A percentile compares a stretch with the other conserved stretches of the same genome.
phyloP scores from a whole-genome alignment of 2,329 filamentous ascomycete species.

The Colletotrichum higginsianum region DNA sequence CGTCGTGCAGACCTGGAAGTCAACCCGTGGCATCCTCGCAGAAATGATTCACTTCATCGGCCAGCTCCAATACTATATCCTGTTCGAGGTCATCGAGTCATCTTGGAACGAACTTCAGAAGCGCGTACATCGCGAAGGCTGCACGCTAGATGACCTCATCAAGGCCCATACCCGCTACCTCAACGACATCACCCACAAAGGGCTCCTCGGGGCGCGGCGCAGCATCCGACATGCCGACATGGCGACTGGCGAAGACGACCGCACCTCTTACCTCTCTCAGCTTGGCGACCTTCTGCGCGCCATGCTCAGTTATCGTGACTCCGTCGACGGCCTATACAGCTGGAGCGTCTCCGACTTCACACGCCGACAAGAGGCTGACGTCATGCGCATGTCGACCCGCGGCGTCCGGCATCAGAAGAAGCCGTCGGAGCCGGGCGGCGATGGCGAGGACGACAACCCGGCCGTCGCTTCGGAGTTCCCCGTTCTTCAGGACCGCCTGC shows the following conservation, averaged over 20 bases:
- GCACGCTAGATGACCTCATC: constrained; percentile 95
- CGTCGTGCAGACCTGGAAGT: constrained; percentile 88
- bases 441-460: constrained; percentile 45
- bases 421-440: constrained; percentile 31
- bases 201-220: constrained; percentile 83
- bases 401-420: constrained; percentile 40
- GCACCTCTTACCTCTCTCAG: constrained; percentile 87
- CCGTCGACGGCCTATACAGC: constrained; percentile 93
- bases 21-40: constrained; percentile 87
- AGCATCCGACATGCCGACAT: constrained; percentile 57
- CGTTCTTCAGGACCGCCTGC: constrained; percentile 80
- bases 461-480: constrained; percentile 76
- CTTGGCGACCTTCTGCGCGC: constrained; percentile 92
- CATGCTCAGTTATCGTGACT: constrained; percentile 95
- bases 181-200: constrained; percentile 95
- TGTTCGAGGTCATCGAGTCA: constrained; percentile 98
- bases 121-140: constrained; percentile 85
- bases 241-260: constrained; percentile 72
- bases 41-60: constrained; percentile 99
- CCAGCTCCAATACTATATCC: constrained; percentile 97
- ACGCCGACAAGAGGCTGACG: constrained; percentile 85
- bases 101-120: constrained; percentile 93
- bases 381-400: constrained; percentile 76
- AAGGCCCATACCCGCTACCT: constrained; percentile 92
- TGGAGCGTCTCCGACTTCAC: constrained; percentile 97